Evolutionary conservation across 2,329 filamentous ascomycete genomes (phyloP).

Genomic region (Huntiella omanensis): DNA sequence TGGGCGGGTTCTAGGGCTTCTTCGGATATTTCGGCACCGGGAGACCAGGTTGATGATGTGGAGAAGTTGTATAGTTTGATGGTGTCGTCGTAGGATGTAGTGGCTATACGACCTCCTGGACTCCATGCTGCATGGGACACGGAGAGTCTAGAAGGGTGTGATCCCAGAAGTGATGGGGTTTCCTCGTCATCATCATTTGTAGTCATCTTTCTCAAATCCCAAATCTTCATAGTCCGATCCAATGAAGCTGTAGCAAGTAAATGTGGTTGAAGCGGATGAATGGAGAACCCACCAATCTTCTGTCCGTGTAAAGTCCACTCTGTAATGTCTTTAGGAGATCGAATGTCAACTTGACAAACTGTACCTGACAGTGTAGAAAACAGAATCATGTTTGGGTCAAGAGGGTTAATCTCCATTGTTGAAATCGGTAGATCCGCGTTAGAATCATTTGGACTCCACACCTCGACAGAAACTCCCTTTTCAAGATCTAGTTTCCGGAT

Average conservation of each 20-base stretch:
- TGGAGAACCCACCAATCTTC: constrained; percentile 85
- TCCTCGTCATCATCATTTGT: constrained; percentile 41
- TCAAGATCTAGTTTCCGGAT: constrained; percentile 72
- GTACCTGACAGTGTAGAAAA: constrained; percentile 74
- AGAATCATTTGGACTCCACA: constrained; percentile 56
- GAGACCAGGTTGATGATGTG: constrained; percentile 37
- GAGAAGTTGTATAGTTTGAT: constrained; percentile 79
- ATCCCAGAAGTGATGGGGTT: constrained; percentile 53
- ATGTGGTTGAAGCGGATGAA: constrained; percentile 64
- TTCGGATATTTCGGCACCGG: constrained; percentile 36
- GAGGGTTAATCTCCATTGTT: constrained; percentile 57
- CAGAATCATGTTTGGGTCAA: constrained; percentile 55
- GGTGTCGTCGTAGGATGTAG: constrained; percentile 85
- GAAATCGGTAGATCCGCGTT: constrained; percentile 63
- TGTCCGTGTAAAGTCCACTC: constrained; percentile 62
- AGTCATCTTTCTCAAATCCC: constrained; percentile 70
- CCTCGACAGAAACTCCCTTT: constrained; percentile 59
- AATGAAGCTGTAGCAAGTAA: constrained; percentile 76
- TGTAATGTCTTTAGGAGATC: constrained; percentile 16
- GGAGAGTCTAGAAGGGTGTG: constrained; percentile 65
- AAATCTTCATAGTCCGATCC: constrained; percentile 75
- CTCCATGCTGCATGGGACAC: constrained; percentile 92
- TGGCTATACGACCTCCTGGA: constrained; percentile 66
- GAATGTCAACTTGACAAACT: constrained; percentile 57
- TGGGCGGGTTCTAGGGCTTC: constrained; percentile 49